Evolutionary conservation across 2,329 filamentous ascomycete species (phyloP).

Genomic region (Arachnomyces sp.): DNA sequence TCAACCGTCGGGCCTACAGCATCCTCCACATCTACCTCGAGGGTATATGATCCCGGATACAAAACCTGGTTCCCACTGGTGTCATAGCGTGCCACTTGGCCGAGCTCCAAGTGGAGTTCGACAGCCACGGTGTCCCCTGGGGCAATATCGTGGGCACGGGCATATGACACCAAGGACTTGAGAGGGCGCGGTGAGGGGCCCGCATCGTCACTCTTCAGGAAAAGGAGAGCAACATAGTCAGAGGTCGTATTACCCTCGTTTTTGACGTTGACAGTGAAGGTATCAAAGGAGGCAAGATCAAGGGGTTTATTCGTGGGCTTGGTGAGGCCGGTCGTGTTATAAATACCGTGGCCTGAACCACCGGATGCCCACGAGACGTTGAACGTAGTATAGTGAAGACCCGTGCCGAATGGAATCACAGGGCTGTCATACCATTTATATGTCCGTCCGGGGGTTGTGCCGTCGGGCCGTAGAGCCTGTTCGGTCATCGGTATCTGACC

Average conservation of each 20-base stretch:
- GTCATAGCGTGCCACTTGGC: constrained; percentile 20
- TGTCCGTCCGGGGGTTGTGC: constrained; percentile 22
- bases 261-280: constrained; percentile 17
- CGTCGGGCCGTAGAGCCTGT: constrained; percentile 22
- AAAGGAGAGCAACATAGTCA: constrained; percentile 26
- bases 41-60: constrained; percentile 23
- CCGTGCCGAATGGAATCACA: constrained; percentile 50
- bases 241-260: constrained; percentile 23
- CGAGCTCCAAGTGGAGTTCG: constrained; percentile 20
- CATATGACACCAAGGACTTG: constrained; percentile 23
- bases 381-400: constrained; percentile 51
- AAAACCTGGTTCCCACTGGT: constrained; percentile 22
- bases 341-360: constrained; percentile 5
- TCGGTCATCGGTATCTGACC: constrained; percentile 24
- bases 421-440: constrained; percentile 40
- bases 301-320: constrained; percentile 17
- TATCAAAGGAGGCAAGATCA: constrained; percentile 21
- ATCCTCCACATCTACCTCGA: constrained; percentile 24
- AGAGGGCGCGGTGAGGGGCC: constrained; percentile 25
- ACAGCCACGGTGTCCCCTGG: constrained; percentile 11
- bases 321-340: constrained; percentile 18
- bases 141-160: constrained; percentile 13
- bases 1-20: constrained; percentile 20
- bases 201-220: constrained; percentile 18
- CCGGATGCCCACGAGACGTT: constrained; percentile 45